Base-by-base conservation (phyloP, 2,329 filamentous ascomycete genomes). In the Cladosporium velox region DNA sequence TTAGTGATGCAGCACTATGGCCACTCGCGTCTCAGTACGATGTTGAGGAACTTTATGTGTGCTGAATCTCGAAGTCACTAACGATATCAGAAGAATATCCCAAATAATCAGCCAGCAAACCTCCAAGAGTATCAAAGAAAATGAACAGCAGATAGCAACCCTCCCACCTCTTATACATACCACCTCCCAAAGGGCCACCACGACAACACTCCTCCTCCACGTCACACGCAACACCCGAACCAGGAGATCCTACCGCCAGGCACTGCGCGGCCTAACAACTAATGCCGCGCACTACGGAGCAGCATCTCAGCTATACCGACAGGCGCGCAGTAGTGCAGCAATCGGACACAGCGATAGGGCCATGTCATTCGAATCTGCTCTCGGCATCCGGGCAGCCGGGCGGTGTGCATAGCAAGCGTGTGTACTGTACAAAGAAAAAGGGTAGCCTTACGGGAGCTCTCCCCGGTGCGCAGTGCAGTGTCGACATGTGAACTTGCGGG, bases 201-300 rank as follows among this genome's bases (percentile, higher is more conserved):
- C n/a, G 34, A 26, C n/a, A 15, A 24, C 41, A 21, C 4, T 24
- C 32, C 55, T 35, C 30, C n/a, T n/a, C 15, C 18, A 58, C 32
- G 55, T 58, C 55, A 58, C 55, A 58, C 15, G 52, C 28, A 55
- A 6, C 52, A 12, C 30, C 28, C 6, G 21, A 26, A 24, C 55
- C 3, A 58, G 18, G n/a, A 58, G n/a, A 10, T 18, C 24, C 34
- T 41, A 58, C 55, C 32, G 21, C 34, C 34, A 58, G 55, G 55
- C 55, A 41, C 55, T 38, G 14, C 34, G 55, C 55, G 55, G 55
- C 55, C 18, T 58, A 58, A 41, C 34, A 58, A 35, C 34, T 58
- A 58, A 58, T 58, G 55, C 55, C 55, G 55, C 32, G 21, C 21
- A 28, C 55, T 58, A 58, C 41, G 41, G 41, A 11, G 41, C n/a